Percentiles rank a stretch among this genome's conserved stretches.
Evolutionary conservation across 176 grass and related monocot species (phyloP).

Genomic region (Oryza longistaminata): DNA sequence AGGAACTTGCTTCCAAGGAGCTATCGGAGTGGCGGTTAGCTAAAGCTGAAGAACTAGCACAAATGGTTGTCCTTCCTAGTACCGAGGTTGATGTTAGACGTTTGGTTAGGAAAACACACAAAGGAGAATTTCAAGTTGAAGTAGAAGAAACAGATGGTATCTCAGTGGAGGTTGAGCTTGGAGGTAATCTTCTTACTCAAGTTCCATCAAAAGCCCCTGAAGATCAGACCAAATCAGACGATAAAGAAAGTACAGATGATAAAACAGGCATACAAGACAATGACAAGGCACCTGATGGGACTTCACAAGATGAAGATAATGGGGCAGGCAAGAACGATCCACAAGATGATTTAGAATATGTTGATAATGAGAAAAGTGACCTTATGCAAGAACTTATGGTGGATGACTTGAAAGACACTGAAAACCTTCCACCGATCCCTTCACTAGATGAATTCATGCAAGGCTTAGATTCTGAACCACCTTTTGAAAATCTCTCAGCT

Average conservation of each 20-base stretch:
- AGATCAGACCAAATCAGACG: constrained; percentile 47
- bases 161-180: constrained; percentile 82
- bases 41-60: constrained; percentile 83
- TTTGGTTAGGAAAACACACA: constrained; percentile 93
- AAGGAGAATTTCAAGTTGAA: constrained; percentile 97
- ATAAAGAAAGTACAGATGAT: constrained; percentile 35
- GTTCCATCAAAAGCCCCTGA: constrained; percentile 46
- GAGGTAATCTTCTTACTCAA: constrained; percentile 50
- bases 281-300: constrained; percentile 48
- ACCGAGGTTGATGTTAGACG: constrained; percentile 76
- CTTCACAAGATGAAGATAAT: constrained; percentile 40
- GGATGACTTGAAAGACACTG: constrained; percentile 76
- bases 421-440: constrained; percentile 75
- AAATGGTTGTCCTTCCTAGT: constrained; percentile 84
- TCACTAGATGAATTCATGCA: constrained; percentile 97
- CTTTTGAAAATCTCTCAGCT: constrained; percentile 74
- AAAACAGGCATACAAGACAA: constrained; percentile 35
- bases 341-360: constrained; percentile 47
- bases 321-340: constrained; percentile 45
- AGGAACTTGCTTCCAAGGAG: constrained; percentile 95
- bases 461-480: constrained; percentile 89
- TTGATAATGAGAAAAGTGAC: constrained; percentile 70
- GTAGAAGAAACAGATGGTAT: constrained; percentile 70
- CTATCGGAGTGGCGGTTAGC: constrained; percentile 88
- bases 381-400: constrained; percentile 95